Evolutionary conservation across 1,139 yeast genomes (phyloP), one percentile per base, ranked within the genome.

Genomic region (Nakaseomyces uthaithaninus): DNA sequence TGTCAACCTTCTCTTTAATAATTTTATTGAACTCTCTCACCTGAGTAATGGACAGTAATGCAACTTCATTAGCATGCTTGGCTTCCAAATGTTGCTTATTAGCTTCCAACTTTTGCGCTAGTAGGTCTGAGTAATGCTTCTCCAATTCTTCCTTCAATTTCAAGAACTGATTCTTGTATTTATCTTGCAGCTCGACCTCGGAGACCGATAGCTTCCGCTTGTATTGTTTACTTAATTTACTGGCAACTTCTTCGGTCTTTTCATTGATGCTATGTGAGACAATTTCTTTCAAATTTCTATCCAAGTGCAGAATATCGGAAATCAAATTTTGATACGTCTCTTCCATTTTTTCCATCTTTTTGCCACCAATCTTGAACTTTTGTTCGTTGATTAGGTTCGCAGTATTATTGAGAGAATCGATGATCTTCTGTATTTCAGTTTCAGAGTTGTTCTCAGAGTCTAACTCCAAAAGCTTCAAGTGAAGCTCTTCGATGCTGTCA

Each of bases 51-150:
- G 86, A 77, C 44, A 82, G 77, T 59, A 83, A 71, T 20, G 79
- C 68, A 28, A 89, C 74, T 45, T 82, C 82, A 61, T 87, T 91
- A 46, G 78, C 79, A 33, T 91, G 89, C 46, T 86, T 84, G 42
- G 78, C 72, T 35, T 77, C 66, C 43, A 86, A 71, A n/a, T 80
- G 75, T 50, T 75, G 70, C 56, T 75, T 77, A 40, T 87, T 72
- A 27, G 85, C 80, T 47, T 75, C 74, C 43, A 89, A 69, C 62
- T 89, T 96, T 25, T 69, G 67, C 18, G 63, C 62, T 51, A 91
- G 68, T 48, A 80, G 74, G 38, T 67, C 65, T 47, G 75, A 69
- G 59, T 81, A 81, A 50, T 77, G 77, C 41, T 70, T 62, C 48
- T 83, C 81, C 50, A 89, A 71, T 48, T 74, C 73, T 41, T 68